Evolutionary conservation across 2,329 filamentous ascomycete genomes (phyloP).

Genomic region (Fusarium nelsonii): DNA sequence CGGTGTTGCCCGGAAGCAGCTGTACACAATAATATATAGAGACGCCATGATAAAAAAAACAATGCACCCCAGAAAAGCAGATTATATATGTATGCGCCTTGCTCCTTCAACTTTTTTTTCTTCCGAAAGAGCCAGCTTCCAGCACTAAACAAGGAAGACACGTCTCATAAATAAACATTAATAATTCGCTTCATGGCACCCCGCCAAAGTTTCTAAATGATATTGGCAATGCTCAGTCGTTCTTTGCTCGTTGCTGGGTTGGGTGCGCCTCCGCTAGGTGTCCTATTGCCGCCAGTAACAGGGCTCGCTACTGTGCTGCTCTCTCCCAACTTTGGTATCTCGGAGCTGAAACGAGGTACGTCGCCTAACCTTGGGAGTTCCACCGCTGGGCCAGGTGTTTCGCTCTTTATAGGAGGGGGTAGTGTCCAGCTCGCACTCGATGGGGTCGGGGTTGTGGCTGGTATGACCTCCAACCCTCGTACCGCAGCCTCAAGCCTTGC

Average conservation of each 20-base stretch:
- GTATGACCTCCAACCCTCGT: conserved; percentile 49
- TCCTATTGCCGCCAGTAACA: conserved; percentile 41
- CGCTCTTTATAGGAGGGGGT: conserved; percentile 54
- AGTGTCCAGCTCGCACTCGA: conserved; percentile 53
- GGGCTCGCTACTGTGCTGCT: conserved; percentile 49
- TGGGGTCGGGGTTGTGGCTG: conserved; percentile 49
- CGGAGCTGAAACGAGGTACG: conserved; percentile 48
- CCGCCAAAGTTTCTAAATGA: conserved; percentile 52
- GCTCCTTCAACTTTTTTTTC: conserved; percentile 26
- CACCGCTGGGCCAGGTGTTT: conserved; percentile 47
- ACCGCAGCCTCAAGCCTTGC: conserved; percentile 71
- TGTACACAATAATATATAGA: conserved; percentile 18
- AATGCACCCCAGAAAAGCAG: conserved; percentile 28
- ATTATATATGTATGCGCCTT: conserved; percentile 28
- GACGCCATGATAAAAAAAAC: conserved; percentile 20
- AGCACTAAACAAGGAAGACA: conserved; percentile 19
- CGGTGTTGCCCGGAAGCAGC: conserved; percentile 17
- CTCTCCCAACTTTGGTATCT: conserved; percentile 45
- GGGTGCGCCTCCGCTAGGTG: conserved; percentile 35
- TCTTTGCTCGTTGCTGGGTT: conserved; percentile 46
- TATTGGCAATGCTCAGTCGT: conserved; percentile 60
- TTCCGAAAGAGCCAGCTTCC: conserved; percentile 29
- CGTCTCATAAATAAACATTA: conserved; percentile 44
- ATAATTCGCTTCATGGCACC: conserved; percentile 21
- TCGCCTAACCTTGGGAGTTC: conserved; percentile 50